A percentile compares a stretch with the other conserved stretches of the same genome.
These are phyloP conservation scores for Lithospermum erythrorhizon DNA, from an alignment of 257 asterid species.

Conservation along the genomic window DNA sequence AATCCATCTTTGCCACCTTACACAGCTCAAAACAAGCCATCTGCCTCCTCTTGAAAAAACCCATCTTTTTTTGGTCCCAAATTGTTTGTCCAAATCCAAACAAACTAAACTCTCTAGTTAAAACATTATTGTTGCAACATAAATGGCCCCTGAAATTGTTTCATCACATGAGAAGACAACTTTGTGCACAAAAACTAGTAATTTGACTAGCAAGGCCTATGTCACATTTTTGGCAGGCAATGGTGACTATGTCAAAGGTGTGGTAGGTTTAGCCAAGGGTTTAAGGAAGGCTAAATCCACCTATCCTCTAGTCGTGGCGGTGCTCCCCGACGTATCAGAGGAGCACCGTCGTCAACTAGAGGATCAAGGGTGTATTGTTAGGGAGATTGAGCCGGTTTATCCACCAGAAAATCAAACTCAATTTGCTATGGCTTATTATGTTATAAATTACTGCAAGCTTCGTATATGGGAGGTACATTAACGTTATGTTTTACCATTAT, in stretches of 20 bases:
- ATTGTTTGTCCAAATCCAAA: not conserved
- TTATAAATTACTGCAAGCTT: conserved; percentile 31
- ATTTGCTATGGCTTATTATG: conserved; percentile 27
- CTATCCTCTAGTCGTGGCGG: conserved; percentile 25
- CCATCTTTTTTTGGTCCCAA: too few relatives aligned
- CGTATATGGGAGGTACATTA: conserved; percentile 27
- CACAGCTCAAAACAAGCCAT: not conserved
- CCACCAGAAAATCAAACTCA: conserved; percentile 22
- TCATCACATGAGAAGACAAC: not conserved
- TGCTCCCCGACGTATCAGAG: conserved; percentile 26
- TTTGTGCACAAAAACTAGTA: not conserved
- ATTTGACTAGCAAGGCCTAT: conserved; percentile 10
- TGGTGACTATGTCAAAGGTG: conserved; percentile 31
- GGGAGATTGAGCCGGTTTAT: conserved; percentile 22
- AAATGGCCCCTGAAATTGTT: conserved; percentile 1
- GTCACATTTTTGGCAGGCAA: conserved; percentile 31
- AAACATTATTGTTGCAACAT: not conserved
- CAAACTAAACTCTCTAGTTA: not conserved
- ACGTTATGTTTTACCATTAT: too few relatives aligned
- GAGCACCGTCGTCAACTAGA: conserved; percentile 20
- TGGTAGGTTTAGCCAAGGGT: conserved; percentile 37
- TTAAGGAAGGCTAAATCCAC: conserved; percentile 15
- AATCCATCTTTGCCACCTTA: not conserved
- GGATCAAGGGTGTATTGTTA: conserved; percentile 25
- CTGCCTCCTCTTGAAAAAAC: not conserved